These are phyloP conservation scores for Colletotrichum sp. DNA, from an alignment of 2,329 filamentous ascomycete genomes.

Conservation along the genomic window DNA sequence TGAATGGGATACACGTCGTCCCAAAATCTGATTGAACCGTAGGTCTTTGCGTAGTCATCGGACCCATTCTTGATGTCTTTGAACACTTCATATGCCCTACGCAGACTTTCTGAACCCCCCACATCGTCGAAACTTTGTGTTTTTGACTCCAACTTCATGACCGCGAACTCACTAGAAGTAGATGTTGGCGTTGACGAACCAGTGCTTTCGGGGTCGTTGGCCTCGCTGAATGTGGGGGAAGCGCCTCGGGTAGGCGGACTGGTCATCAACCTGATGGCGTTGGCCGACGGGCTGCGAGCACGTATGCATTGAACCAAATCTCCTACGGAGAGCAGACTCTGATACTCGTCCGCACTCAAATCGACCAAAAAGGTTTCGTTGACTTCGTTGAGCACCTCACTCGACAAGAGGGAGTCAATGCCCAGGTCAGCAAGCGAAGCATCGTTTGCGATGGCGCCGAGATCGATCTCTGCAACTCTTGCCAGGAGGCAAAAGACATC, in stretches of 20 bases:
- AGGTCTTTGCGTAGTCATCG: neutral
- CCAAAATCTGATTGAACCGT: slow-evolving; percentile 26
- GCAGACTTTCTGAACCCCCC: neutral
- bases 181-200: neutral
- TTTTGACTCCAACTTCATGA: neutral
- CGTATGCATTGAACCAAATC: neutral
- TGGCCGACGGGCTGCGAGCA: neutral
- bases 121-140: neutral
- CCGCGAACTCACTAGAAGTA: neutral
- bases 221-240: neutral
- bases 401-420: neutral
- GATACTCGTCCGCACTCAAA: neutral
- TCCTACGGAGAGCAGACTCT: neutral
- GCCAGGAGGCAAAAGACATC: neutral
- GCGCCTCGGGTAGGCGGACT: neutral
- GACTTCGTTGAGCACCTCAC: neutral
- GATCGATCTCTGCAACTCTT: neutral
- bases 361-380: neutral
- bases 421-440: neutral
- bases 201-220: neutral
- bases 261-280: neutral
- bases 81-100: neutral
- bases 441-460: neutral
- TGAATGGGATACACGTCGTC: slow-evolving; percentile 30
- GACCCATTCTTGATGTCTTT: neutral